Percentiles rank a stretch among this genome's conserved stretches.
Conservation (phyloP, 257 asterid genomes). For the Nicotiana paniculata region DNA sequence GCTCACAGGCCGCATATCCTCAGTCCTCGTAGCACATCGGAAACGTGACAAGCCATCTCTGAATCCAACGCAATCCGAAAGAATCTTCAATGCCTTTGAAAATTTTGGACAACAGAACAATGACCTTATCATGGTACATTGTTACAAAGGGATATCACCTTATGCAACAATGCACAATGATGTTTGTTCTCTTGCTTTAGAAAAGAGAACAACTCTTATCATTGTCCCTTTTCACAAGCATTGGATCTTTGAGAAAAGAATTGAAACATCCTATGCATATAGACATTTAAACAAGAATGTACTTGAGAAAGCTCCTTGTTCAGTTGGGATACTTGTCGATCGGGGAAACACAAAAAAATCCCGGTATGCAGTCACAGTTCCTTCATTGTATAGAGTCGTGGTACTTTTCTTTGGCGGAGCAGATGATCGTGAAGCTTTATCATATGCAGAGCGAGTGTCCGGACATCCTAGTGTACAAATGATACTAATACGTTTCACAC, state of each 20-base stretch:
- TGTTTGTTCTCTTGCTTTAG: slow-evolving; percentile 33
- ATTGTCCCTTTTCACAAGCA: slow-evolving; percentile 36
- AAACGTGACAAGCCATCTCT: slow-evolving; percentile 23
- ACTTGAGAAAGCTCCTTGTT: slow-evolving; percentile 56
- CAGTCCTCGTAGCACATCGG: slow-evolving; percentile 37
- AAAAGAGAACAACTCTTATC: slow-evolving; percentile 25
- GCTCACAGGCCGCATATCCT: slow-evolving; percentile 53
- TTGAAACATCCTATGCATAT: slow-evolving; percentile 30
- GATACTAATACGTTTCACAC: slow-evolving; percentile 27
- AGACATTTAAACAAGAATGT: slow-evolving; percentile 43
- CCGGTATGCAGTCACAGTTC: slow-evolving; percentile 12
- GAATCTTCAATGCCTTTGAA: slow-evolving; percentile 42
- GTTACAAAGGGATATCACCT: slow-evolving; percentile 54
- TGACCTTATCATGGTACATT: slow-evolving; percentile 23
- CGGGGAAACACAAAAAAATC: slow-evolving; percentile 27
- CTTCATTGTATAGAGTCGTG: slow-evolving; percentile 22
- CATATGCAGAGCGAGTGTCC: slow-evolving; percentile 41
- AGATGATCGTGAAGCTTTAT: slow-evolving; percentile 63
- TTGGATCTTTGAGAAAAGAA: slow-evolving; percentile 19
- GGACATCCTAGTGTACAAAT: slow-evolving; percentile 29
- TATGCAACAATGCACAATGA: slow-evolving; percentile 46
- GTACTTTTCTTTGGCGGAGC: slow-evolving; percentile 58
- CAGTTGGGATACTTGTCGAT: slow-evolving; percentile 51
- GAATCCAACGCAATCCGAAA: slow-evolving; percentile 35
- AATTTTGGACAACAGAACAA: slow-evolving; percentile 32